These are phyloP conservation scores for Calonectria hawksworthii DNA, from an alignment of 2,329 filamentous ascomycete genomes.

Conservation along the genomic window DNA sequence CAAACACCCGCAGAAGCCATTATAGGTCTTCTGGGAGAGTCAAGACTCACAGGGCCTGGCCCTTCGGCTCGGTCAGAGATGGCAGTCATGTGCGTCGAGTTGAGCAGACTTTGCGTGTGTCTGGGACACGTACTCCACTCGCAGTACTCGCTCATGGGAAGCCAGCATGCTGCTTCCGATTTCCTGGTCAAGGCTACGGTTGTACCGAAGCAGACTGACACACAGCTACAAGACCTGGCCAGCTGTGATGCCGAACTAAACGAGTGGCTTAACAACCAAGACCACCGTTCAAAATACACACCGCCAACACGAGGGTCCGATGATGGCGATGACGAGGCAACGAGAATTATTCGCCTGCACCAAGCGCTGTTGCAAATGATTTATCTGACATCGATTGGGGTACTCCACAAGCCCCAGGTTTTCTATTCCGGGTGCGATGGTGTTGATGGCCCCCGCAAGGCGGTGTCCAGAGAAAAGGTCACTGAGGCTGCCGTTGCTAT, in stretches of 20 bases:
- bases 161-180: neutral
- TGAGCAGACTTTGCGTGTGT: constrained; percentile 23
- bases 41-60: neutral
- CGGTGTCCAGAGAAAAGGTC: constrained; percentile 15
- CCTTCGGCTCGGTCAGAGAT: constrained; percentile 6
- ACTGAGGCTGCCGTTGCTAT: constrained; percentile 19
- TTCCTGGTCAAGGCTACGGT: constrained; percentile 11
- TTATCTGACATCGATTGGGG: constrained; percentile 14
- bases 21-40: constrained; percentile 3
- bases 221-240: neutral
- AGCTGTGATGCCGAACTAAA: constrained; percentile 20
- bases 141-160: constrained; percentile 20
- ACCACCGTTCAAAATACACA: constrained; percentile 19
- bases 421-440: constrained; percentile 6
- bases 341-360: constrained; percentile 10
- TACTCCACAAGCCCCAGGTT: constrained; percentile 23
- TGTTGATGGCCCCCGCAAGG: neutral
- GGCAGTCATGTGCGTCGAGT: constrained; percentile 16
- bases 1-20: neutral
- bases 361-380: constrained; percentile 24
- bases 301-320: neutral
- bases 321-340: constrained; percentile 1
- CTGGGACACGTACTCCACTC: constrained; percentile 23
- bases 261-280: constrained; percentile 13
- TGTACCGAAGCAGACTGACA: neutral